Percentiles rank a stretch among this genome's conserved stretches.
These are phyloP conservation scores for Fonticula alba DNA, from an alignment of 78 protist genomes.

Conservation along the genomic window DNA sequence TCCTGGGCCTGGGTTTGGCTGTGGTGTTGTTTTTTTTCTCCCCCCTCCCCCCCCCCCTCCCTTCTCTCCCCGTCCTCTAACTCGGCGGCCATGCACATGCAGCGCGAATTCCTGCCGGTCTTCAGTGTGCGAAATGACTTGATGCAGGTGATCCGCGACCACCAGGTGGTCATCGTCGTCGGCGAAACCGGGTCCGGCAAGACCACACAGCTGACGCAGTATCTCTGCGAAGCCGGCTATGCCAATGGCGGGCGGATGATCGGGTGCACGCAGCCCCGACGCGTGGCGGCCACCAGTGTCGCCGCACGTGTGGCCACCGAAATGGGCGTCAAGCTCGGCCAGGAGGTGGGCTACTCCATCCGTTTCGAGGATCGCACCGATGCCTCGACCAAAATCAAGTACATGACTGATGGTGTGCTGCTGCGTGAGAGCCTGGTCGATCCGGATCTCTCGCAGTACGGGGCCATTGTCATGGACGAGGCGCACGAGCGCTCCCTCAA, in stretches of 20 bases:
- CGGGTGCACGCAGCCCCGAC: slow-evolving; percentile 94
- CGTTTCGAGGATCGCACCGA: slow-evolving; percentile 64
- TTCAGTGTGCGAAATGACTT: slow-evolving; percentile 48
- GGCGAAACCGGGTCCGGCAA: slow-evolving; percentile 97
- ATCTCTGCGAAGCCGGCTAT: slow-evolving; percentile 80
- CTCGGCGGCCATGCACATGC: too few species aligned
- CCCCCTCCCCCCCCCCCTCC: too few species aligned
- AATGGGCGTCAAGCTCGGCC: slow-evolving; percentile 37
- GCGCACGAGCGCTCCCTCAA: slow-evolving; percentile 96
- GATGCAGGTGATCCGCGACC: slow-evolving; percentile 60
- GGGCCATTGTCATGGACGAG: slow-evolving; percentile 85
- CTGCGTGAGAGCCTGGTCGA: slow-evolving; percentile 75
- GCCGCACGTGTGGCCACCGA: slow-evolving; percentile 89
- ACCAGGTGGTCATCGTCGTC: slow-evolving; percentile 62
- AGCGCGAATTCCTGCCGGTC: slow-evolving; percentile 77
- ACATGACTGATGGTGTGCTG: slow-evolving; percentile 94
- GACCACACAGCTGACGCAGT: slow-evolving; percentile 91
- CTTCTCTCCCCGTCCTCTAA: too few species aligned
- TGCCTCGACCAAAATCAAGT: slow-evolving; percentile 59
- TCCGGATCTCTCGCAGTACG: slow-evolving; percentile 52
- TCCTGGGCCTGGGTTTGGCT: too few species aligned
- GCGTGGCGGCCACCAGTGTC: slow-evolving; percentile 92
- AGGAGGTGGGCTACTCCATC: slow-evolving; percentile 64
- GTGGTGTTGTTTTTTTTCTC: too few species aligned
- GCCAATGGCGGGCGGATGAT: slow-evolving; percentile 47